phyloP scores from a whole-genome alignment of 306 rosid species.

The Geum urbanum region DNA sequence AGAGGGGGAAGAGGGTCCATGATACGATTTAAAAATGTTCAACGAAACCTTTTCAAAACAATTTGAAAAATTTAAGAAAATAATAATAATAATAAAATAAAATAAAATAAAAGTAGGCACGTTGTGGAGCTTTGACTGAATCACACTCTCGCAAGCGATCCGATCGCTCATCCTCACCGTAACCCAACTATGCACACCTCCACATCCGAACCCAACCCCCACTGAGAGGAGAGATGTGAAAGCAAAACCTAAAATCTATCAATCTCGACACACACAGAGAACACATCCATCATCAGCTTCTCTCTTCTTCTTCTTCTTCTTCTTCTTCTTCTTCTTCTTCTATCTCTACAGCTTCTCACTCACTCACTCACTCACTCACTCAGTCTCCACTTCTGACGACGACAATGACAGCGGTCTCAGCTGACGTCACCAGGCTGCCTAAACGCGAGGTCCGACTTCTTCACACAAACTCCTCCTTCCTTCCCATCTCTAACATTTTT shows the following conservation, averaged over 20 bases:
- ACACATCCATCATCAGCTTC: neutral
- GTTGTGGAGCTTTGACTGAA: slow-evolving; percentile 6
- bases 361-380: slow-evolving; percentile 12
- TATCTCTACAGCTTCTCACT: slow-evolving; percentile 10
- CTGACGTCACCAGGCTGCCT: slow-evolving; percentile 21
- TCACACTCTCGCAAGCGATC: neutral
- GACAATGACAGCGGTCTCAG: slow-evolving; percentile 23
- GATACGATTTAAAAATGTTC: neutral
- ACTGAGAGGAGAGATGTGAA: neutral
- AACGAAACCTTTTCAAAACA: no score
- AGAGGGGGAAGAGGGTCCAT: neutral
- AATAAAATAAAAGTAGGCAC: neutral
- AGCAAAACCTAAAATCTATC: slow-evolving; percentile 67
- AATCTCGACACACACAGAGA: slow-evolving; percentile 27
- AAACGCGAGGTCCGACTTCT: slow-evolving; percentile 18
- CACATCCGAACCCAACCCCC: neutral
- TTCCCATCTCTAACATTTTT: neutral
- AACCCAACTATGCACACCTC: neutral
- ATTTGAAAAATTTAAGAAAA: no score
- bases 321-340: neutral
- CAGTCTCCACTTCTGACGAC: neutral
- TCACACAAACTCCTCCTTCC: neutral
- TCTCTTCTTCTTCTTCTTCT: neutral
- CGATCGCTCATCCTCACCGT: slow-evolving; percentile 12
- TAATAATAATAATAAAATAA: no score